Evolutionary conservation across 495 filamentous ascomycete species (phyloP).

Genomic region (Penicillium chermesinum): DNA sequence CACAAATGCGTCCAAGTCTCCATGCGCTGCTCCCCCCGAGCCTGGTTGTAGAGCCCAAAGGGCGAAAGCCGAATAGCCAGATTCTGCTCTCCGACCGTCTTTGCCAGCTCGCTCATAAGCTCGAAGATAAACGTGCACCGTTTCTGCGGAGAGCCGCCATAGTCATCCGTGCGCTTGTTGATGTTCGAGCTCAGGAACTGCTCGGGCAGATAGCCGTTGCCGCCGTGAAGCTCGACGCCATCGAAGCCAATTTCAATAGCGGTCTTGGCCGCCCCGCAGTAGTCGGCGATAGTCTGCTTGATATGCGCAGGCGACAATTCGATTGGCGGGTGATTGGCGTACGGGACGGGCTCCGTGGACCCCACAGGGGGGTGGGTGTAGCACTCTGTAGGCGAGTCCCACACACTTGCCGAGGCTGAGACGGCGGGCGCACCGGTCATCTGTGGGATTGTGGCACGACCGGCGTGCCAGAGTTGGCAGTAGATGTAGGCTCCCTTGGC

Average conservation of each 20-base stretch:
- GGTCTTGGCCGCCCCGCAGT: conserved; percentile 53
- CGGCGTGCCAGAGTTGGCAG: conserved; percentile 1
- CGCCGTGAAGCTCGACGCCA: conserved; percentile 54
- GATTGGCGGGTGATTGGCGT: conserved; percentile 29
- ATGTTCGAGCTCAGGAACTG: conserved; percentile 56
- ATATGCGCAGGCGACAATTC: conserved; percentile 49
- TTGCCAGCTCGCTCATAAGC: conserved; percentile 10
- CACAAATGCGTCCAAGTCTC: conserved; percentile 8
- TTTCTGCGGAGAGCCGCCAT: conserved; percentile 50
- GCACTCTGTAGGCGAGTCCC: conserved; percentile 37
- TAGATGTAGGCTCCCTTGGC: conserved; percentile 2
- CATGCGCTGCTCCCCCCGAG: background rate
- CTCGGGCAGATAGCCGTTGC: conserved; percentile 60
- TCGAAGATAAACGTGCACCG: conserved; percentile 49
- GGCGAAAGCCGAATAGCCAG: conserved; percentile 34
- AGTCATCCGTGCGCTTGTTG: conserved; percentile 54
- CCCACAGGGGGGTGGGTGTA: conserved; percentile 22
- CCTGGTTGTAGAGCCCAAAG: conserved; percentile 24
- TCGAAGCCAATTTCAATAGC: conserved; percentile 56
- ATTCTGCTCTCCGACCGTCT: conserved; percentile 14
- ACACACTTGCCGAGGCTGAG: conserved; percentile 34
- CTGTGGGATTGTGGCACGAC: conserved; percentile 3
- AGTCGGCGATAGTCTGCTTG: conserved; percentile 42
- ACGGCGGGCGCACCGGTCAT: background rate
- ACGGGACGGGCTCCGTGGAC: conserved; percentile 31